Evolutionary conservation across 2,329 filamentous ascomycete genomes (phyloP), one percentile per base, ranked within the genome.

Genomic region (Alternaria brassicicola): DNA sequence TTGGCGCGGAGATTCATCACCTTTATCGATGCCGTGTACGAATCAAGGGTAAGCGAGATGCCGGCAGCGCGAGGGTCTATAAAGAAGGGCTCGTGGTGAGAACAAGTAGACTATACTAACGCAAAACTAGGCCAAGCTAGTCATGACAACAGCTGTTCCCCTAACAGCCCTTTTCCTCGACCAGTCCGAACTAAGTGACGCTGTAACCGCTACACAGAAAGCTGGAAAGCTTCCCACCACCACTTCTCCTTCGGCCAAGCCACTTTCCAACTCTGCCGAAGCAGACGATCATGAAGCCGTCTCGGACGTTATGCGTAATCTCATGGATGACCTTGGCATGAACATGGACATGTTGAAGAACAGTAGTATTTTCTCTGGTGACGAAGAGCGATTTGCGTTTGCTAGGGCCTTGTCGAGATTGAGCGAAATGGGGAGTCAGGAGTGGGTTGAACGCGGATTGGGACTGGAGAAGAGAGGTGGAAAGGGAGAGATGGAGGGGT

Each of bases 381-480:
- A 97, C 57, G 95, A 99, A 80, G 95, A 99, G 79, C 86, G 92
- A 0, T 99, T 99, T 80, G 95, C 95, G 0, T 99, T 99, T 81
- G 93, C 93, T 23, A 83, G 95, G 52, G 95, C 95, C 1, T 77
- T 98, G 67, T 93, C 89, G 52, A 83, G 95, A 55, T 79, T 99
- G 61, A 89, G 84, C 53, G 93, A 98, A 78, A 99, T 99, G 95
- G 92, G 93, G 19, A 95, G 92, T 75, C 87, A 88, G 76, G 90
- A 97, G 76, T 99, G 95, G 95, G 91, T 98, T 3, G 94, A 98
- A 79, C 80, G 93, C 13, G 93, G 87, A 0, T 62, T 88, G 75
- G 81, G 88, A 0, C 72, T 91, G 54, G 88, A 91, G 78, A 81
- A 78, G 61, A 79, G 83, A 60, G 89, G 88, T 12, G 89, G 89